These are phyloP conservation scores for Polytrichum formosum DNA, from an alignment of 225 moss, liverwort and hornwort genomes.

Conservation along the genomic window DNA sequence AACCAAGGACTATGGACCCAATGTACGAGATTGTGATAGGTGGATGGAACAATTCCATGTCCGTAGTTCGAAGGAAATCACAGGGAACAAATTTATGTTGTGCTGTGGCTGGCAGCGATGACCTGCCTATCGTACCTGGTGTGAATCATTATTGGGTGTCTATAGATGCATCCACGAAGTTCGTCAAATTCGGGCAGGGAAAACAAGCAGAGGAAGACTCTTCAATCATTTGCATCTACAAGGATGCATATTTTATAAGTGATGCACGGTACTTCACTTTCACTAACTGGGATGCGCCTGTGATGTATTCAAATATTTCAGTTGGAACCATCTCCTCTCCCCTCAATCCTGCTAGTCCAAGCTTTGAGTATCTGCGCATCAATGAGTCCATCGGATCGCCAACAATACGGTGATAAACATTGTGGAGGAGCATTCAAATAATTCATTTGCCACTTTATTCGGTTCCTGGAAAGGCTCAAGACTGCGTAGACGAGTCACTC, in stretches of 20 bases:
- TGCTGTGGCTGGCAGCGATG: neutral
- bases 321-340: too few relatives aligned
- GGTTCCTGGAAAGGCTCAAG: too few relatives aligned
- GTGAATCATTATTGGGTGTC: slow-evolving; percentile 2
- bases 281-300: too few relatives aligned
- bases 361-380: too few relatives aligned
- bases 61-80: neutral
- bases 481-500: too few relatives aligned
- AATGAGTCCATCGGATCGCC: too few relatives aligned
- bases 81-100: neutral
- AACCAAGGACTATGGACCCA: neutral
- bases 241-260: neutral
- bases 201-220: neutral
- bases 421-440: too few relatives aligned
- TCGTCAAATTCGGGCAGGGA: slow-evolving; percentile 7
- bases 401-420: too few relatives aligned
- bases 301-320: too few relatives aligned
- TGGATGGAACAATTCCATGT: neutral
- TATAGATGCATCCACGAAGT: neutral
- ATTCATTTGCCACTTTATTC: too few relatives aligned
- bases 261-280: neutral
- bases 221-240: neutral
- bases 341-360: too few relatives aligned
- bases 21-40: slow-evolving; percentile 13
- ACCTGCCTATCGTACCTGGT: neutral